These are phyloP conservation scores for Aureoboletus auriporus DNA, from an alignment of 768 basidiomycete genomes.

Conservation along the genomic window DNA sequence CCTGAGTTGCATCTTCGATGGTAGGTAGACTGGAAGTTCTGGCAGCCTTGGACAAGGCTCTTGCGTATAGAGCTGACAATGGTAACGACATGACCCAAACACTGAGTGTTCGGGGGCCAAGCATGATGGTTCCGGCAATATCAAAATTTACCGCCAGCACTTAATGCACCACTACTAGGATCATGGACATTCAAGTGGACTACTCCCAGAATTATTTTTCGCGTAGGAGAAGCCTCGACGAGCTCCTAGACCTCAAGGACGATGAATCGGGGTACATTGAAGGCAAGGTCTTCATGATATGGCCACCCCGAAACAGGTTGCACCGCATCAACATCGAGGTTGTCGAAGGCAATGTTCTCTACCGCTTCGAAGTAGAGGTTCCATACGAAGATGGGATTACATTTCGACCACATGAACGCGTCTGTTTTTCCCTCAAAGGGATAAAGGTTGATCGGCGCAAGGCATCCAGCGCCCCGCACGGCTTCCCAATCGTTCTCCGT, in stretches of 20 bases:
- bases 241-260: constrained; percentile 28
- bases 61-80: constrained; percentile 37
- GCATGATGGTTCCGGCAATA: too few relatives aligned
- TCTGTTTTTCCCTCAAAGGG: constrained; percentile 49
- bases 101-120: constrained; percentile 9
- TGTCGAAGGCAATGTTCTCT: constrained; percentile 7
- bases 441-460: constrained; percentile 29
- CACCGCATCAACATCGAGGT: constrained; percentile 31
- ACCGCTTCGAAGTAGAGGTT: constrained; percentile 39
- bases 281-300: constrained; percentile 43
- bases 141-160: too few relatives aligned
- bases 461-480: constrained; percentile 26
- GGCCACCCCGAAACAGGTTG: constrained; percentile 30
- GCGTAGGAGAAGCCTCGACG: constrained; percentile 28
- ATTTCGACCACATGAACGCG: constrained; percentile 38
- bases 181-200: constrained; percentile 7
- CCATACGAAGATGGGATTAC: constrained; percentile 31
- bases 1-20: constrained; percentile 45
- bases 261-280: constrained; percentile 38
- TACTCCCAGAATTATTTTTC: constrained; percentile 15
- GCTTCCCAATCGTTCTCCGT: constrained; percentile 38
- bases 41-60: constrained; percentile 35
- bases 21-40: constrained; percentile 39
- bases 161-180: too few relatives aligned
- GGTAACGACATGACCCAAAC: constrained; percentile 26